Evolutionary conservation across 106 monocot genomes (phyloP).

Genomic region (Dioscorea dumetorum): DNA sequence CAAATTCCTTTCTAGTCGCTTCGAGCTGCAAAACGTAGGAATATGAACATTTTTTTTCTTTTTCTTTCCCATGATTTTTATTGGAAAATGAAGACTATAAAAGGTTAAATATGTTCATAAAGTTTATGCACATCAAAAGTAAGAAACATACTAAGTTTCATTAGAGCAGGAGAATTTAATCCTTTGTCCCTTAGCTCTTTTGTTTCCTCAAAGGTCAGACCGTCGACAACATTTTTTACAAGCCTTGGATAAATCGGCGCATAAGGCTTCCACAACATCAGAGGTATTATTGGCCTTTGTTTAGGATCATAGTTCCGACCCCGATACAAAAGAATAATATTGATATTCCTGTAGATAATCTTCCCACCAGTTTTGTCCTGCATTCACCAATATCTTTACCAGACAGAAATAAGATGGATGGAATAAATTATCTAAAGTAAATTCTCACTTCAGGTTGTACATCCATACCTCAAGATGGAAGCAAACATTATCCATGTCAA

Average conservation of each 20-base stretch:
- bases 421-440: background rate
- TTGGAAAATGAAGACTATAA: too few relatives aligned
- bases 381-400: background rate
- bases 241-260: conserved; percentile 83
- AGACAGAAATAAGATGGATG: background rate
- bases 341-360: conserved; percentile 54
- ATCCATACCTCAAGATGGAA: conserved; percentile 80
- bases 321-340: conserved; percentile 72
- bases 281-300: conserved; percentile 50
- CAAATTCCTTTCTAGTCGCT: too few relatives aligned
- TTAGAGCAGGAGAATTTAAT: conserved; percentile 55
- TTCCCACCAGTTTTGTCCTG: conserved; percentile 95
- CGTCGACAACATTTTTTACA: conserved; percentile 62
- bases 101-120: background rate
- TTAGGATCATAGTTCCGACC: conserved; percentile 74
- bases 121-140: background rate
- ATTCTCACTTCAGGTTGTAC: background rate
- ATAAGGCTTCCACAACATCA: conserved; percentile 87
- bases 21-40: too few relatives aligned
- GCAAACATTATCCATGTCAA: conserved; percentile 90
- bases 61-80: too few relatives aligned
- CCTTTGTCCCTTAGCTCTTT: conserved; percentile 83
- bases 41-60: too few relatives aligned
- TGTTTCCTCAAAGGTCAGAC: conserved; percentile 69
- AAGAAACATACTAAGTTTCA: conserved; percentile 64